Evolutionary conservation across 768 basidiomycete species (phyloP), one percentile per base, ranked within the genome.

Genomic region (Russula vinacea): DNA sequence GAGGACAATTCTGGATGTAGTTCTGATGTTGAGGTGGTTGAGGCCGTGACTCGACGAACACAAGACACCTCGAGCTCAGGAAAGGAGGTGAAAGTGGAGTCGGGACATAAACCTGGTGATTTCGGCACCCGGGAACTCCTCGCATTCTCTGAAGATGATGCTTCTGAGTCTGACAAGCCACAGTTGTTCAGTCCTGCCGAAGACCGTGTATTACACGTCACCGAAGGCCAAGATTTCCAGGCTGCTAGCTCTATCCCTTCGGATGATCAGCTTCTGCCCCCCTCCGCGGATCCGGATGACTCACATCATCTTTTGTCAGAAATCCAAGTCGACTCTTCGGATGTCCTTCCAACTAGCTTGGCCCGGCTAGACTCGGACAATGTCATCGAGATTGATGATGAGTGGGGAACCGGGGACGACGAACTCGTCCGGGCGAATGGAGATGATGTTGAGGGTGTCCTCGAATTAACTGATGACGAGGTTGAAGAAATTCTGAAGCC

Each of bases 341-440:
- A 2, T 29, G 16, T 26, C 2, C 29, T 16, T 24, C 17, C 56
- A 8, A 32, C 29, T 10, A 45, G 44, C 16, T 3, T 24, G 13
- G 13, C 39, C 32, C 14, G 16, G 22, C 45, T 24, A 39, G 60
- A 33, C 26, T 17, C 19, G 44, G 32, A 60, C 3, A 26, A 24
- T 24, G 33, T 59, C 26, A 64, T 68, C 11, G 53, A 59, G 44
- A 71, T 68, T 29, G 77, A 77, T 19, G 81, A 81, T 37, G 84
- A 85, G 8, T 92, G 90, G 90, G 83, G 78, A 49, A 84, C 77
- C 69, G 89, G 84, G 13, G 90, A 92, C 68, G 92, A 93, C 67
- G 92, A 88, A 72, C 73, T 80, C 10, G 60, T 58, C 35, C 62
- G 8, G 74, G 73, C 62, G 68, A 73, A 22, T 70, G 76, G 60